Evolutionary conservation across 495 filamentous ascomycete species (phyloP), one percentile per base, ranked within the genome.

Genomic region (Hypoxylon intermedium): DNA sequence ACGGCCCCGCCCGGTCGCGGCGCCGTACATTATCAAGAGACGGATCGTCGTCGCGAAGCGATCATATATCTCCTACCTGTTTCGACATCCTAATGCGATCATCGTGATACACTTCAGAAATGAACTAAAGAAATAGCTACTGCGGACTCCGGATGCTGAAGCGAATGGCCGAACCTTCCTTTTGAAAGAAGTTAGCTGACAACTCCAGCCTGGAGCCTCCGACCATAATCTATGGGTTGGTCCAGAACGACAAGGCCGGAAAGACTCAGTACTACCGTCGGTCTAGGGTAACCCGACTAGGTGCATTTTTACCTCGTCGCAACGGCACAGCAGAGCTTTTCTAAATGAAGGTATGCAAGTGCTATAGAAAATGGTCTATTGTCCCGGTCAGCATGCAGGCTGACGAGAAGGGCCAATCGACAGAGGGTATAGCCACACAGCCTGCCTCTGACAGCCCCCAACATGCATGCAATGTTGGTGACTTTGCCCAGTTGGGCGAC

Each of bases 331-430:
- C 6, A 16, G 18, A 47, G 45, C 34, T 38, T 12, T 57, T 40
- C 21, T 24, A 26, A 28, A 50, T 44, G 24, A 11, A 26, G 61
- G 45, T 40, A 51, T 52, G 28, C n/a, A 52, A 31, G 33, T 46
- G 45, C 52, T 54, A 59, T 60, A 40, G 20, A 6, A 6, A 55
- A 58, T 54, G 43, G 54, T 41, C 40, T 20, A 48, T 20, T 6
- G 23, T 13, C 33, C 31, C 11, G 31, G 46, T 60, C 61, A 55
- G 51, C 50, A 65, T 60, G 59, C 59, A 56, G 34, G 38, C 44
- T 46, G 36, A 40, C 24, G 31, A 40, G 47, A 33, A 43, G 24
- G 31, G 26, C 54, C 61, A 59, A 55, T 54, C 9, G 38, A 19
- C 2, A 9, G 19, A 5, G 46, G 9, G 21, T 21, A 26, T 38